Evolutionary conservation across 108 stramenopile genomes (phyloP).

Genomic region (Pelagomonas calceolata): DNA sequence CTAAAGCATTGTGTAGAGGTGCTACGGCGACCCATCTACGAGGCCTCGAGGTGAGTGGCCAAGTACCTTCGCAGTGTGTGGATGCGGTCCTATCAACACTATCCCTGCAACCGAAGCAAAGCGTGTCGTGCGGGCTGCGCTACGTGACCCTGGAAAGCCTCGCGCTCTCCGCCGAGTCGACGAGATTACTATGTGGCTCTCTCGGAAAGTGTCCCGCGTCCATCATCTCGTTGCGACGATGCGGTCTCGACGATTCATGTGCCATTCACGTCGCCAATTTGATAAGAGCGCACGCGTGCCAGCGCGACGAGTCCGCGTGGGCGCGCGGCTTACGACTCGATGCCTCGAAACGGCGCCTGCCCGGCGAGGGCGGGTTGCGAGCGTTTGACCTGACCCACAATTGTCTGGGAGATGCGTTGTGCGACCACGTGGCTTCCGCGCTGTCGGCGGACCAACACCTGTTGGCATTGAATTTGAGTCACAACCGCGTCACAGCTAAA

Average conservation of each 20-base stretch:
- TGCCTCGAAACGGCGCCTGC: no score
- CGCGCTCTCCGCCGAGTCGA: no score
- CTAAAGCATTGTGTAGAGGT: no score
- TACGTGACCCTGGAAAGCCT: no score
- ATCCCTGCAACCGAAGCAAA: no score
- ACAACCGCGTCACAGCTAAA: no score
- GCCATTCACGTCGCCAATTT: neutral
- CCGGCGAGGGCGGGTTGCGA: neutral
- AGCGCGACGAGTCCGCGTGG: neutral
- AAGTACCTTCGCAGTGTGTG: no score
- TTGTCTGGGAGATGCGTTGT: neutral
- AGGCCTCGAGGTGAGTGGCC: no score
- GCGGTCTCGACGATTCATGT: neutral
- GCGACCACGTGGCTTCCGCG: neutral
- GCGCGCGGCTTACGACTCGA: neutral
- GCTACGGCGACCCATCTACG: no score
- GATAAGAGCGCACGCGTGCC: neutral
- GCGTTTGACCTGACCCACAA: neutral
- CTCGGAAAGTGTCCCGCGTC: neutral
- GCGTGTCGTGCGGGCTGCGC: no score
- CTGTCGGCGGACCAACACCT: neutral
- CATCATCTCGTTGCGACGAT: neutral
- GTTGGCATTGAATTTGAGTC: neutral
- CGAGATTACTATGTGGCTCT: neutral
- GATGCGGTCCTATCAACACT: no score